Evolutionary conservation across 2,329 filamentous ascomycete genomes (phyloP), one percentile per base, ranked within the genome.

Genomic region (Microdochium trichocladiopsis): DNA sequence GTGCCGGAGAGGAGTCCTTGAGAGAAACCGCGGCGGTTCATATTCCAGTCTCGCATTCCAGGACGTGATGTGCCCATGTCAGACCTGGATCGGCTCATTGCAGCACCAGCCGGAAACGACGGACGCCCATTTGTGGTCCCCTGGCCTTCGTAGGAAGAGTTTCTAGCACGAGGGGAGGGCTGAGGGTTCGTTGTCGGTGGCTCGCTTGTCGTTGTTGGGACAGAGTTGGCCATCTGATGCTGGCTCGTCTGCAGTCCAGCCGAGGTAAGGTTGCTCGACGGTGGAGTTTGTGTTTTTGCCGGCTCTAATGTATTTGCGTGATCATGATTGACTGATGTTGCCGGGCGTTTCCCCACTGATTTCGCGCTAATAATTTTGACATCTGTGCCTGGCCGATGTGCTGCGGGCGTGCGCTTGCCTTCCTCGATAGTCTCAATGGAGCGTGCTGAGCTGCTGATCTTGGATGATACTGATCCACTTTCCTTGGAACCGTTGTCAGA

Each of bases 271-370:
- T n/a, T n/a, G n/a, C n/a, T n/a, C n/a, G n/a, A n/a, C n/a, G n/a
- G n/a, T n/a, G n/a, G n/a, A n/a, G n/a, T n/a, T n/a, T n/a, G n/a
- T n/a, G n/a, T n/a, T n/a, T n/a, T 48, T 48, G 12, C 5, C 24
- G 4, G 47, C 23, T 9, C n/a, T 8, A 9, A 3, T 14, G 23
- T n/a, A n/a, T 12, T 18, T 16, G 47, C 11, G 22, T 9, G n/a
- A 25, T 22, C 43, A 14, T 5, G 9, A 14, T 48, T 16, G 5
- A 25, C 9, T 25, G 23, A 25, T 25, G 12, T 57, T 4, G 58
- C 68, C 10, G 75, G 74, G 48, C 69, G 72, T 55, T 81, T 81
- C 2, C 76, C 78, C 11, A 71, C 68, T 22, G 74, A 72, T 58
- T 78, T 80, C 16, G 70, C 66, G 56, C 73, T 77, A 51, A 68